Evolutionary conservation across 2,329 filamentous ascomycete species (phyloP), one percentile per base, ranked within the genome.

Genomic region (Thyridium curvatum): DNA sequence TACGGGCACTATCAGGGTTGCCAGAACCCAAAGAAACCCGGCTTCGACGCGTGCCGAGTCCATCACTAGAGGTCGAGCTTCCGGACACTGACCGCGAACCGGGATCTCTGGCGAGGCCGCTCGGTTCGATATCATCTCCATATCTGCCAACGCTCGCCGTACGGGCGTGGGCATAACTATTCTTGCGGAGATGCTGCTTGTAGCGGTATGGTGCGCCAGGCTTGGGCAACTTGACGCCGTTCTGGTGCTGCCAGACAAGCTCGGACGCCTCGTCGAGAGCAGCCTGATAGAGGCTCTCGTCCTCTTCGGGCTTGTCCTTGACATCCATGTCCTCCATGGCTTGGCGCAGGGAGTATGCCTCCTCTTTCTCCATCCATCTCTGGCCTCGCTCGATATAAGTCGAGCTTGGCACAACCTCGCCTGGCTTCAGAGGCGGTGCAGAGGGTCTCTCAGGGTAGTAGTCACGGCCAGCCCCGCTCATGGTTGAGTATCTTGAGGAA

Each of bases 361-460:
- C 85, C 53, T 88, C 83, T 57, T 84, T 86, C 58, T 90, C 85
- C 76, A 86, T 85, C 82, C 84, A 87, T 50, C 84, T 69, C 53
- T 80, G 77, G 14, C 82, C 83, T 41, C 79, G 75, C 58, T 89
- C 85, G 40, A 86, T 81, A 57, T 89, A 89, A 8, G 74, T 78
- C 32, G 78, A 69, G 43, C 72, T 84, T 7, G 79, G 76, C 13
- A 83, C 78, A 35, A 83, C 71, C 37, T 79, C 71, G 3, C 72
- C 75, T 2, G 78, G 74, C 45, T 68, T 79, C 41, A 79, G 52
- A 12, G 73, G 70, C 9, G 36, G 33, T 10, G 60, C 45, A 4
- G 54, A 52, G 4, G 66, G 51, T 15, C 58, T 59, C 29, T 65
- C 58, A 4, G 71, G 68, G 47, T 72, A 74, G 54, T 76, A 77